Evolutionary conservation across 805 yeast genomes (phyloP), one percentile per base, ranked within the genome.

Genomic region (Diddensiella santjacobensis): DNA sequence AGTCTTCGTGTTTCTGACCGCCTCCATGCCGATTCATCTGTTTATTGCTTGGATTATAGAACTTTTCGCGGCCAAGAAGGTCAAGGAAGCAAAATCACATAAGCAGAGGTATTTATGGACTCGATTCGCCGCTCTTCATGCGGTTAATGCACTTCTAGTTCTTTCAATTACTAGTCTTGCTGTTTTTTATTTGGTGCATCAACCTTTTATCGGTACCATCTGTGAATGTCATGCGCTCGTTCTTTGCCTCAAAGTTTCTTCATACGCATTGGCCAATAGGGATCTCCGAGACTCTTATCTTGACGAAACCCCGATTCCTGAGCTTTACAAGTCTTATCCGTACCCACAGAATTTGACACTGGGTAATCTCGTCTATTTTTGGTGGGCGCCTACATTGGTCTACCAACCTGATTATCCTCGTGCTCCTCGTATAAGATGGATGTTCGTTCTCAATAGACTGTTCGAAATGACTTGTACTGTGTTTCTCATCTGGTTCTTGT

Each of bases 381-480:
- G 74, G 71, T 63, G 66, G 58, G 73, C 75, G 0, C 78, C 78
- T 1, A 73, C 78, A 3, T 62, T 73, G 43, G 69, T 73, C 6
- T 73, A 73, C 54, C 78, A 73, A 57, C 78, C 78, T 1, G 72
- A 66, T 5, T 73, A 73, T 53, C 78, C 78, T 3, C 58, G 67
- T 17, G 58, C 67, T 5, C 52, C 58, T 1, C 47, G 56, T 13
- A 58, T 67, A 26, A 56, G 72, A 19, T 53, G 61, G 43, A 56
- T 60, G n/a, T 65, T 63, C 44, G 58, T 68, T 26, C 35, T 64
- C 19, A 58, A 66, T 30, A 62, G 72, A 17, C 39, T 67, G 5
- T 51, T 58, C n/a, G 77, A 70, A 50, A 60, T 73, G 46, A 51
- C 64, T 3, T 60, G 64, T 2, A 59, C 62, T n/a, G 42, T 60